Evolutionary conservation across 2,329 filamentous ascomycete species (phyloP), one percentile per base, ranked within the genome.

Genomic region (Herpotrichia juniperi): DNA sequence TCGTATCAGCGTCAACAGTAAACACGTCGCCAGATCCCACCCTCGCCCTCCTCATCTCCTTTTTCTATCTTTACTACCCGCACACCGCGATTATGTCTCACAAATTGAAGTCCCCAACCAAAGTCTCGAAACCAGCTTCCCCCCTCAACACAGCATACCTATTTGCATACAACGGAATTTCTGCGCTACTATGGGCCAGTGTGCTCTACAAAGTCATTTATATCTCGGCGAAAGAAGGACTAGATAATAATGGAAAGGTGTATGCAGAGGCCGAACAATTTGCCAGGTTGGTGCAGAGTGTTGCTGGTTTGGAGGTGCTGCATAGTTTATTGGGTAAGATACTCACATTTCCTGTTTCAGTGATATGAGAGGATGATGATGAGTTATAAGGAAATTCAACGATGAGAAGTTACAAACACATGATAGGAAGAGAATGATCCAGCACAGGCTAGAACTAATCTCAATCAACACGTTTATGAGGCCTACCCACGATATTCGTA

Each of bases 141-240:
- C 6, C 34, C 9, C 37, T 67, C 37, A 72, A 72, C 31, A 68
- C 59, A 12, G 46, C 62, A 5, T 96, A 97, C 78, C 85, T 97
- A 48, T 82, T 93, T 68, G 78, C 87, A 63, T 99, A 97, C 83
- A 97, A 97, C 77, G 81, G 86, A 64, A 69, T 87, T 59, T 96
- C 88, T 47, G 85, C 91, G 54, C 71, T 86, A 19, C 83, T 93
- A 47, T 99, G 94, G 94, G 76, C 83, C 34, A 83, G 85, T 16
- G 87, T 97, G 48, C 84, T 97, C 34, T 82, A 84, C 48, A 85
- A 90, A 54, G 87, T 89, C 2, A 64, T 87, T 22, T 75, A 86
- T 48, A 81, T 88, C 19, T 69, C 80, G 1, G 35, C 48, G 30
- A 49, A 48, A 34, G 46, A 61, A 16, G 69, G 62, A 1, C 28